Evolutionary conservation across 176 grass and related monocot species (phyloP).

Genomic region (Poa pratensis): DNA sequence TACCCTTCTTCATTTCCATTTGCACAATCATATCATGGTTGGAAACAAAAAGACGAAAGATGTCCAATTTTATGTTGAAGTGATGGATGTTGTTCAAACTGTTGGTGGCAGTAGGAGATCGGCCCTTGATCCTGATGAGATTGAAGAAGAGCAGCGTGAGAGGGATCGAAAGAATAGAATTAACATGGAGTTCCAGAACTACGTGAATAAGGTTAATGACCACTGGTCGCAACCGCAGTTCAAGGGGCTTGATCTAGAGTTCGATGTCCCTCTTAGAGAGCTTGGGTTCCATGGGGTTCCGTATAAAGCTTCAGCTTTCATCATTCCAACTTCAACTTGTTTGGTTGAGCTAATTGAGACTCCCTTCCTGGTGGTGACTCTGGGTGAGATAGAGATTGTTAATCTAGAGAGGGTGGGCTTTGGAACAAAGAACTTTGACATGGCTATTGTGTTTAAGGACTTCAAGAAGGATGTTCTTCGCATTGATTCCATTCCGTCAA

Average conservation of each 20-base stretch:
- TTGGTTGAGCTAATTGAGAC: conserved; percentile 65
- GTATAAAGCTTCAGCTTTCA: conserved; percentile 62
- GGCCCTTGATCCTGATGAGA: conserved; percentile 77
- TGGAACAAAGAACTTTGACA: conserved; percentile 94
- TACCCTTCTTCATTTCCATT: conserved; percentile 68
- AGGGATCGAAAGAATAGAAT: conserved; percentile 68
- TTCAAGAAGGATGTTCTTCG: conserved; percentile 90
- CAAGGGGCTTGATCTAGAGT: conserved; percentile 55
- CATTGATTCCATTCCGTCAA: conserved; percentile 87
- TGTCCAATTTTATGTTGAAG: conserved; percentile 76
- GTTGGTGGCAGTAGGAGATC: conserved; percentile 55
- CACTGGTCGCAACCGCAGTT: conserved; percentile 63
- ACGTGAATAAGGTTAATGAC: conserved; percentile 65
- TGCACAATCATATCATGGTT: conserved; percentile 79
- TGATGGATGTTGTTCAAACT: conserved; percentile 81
- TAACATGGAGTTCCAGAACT: conserved; percentile 69
- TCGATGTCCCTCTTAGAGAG: conserved; percentile 65
- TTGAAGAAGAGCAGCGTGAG: conserved; percentile 79
- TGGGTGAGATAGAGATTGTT: conserved; percentile 79
- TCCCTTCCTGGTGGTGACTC: conserved; percentile 59
- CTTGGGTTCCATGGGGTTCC: conserved; percentile 69
- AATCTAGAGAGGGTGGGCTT: conserved; percentile 67
- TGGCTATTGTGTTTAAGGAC: conserved; percentile 95
- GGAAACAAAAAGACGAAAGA: conserved; percentile 80
- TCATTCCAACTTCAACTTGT: conserved; percentile 68